These are phyloP conservation scores for Aspergillus haitiensis DNA, from an alignment of 495 filamentous ascomycete species.

Conservation along the genomic window DNA sequence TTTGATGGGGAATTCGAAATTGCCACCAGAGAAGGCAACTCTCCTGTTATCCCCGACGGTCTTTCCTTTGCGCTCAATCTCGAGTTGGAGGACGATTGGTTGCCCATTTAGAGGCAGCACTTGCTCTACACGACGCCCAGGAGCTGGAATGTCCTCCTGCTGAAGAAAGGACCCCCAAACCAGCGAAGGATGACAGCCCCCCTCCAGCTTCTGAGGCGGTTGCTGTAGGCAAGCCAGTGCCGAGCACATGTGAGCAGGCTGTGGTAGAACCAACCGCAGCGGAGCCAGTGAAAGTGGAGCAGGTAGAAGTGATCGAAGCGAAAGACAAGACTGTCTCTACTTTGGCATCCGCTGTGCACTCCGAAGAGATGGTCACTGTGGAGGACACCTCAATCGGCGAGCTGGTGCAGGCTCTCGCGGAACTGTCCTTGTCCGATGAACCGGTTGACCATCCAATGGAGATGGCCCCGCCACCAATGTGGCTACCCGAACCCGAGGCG, in stretches of 20 bases:
- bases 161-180: background rate
- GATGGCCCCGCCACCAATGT: slow-evolving; percentile 14
- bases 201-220: slow-evolving; percentile 8
- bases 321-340: slow-evolving; percentile 4
- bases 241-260: slow-evolving; percentile 16
- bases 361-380: slow-evolving; percentile 14
- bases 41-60: background rate
- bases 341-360: slow-evolving; percentile 17
- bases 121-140: slow-evolving; percentile 6
- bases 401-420: slow-evolving; percentile 11
- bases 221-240: background rate
- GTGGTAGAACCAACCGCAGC: slow-evolving; percentile 19
- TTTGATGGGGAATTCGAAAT: too few relatives aligned
- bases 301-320: slow-evolving; percentile 7
- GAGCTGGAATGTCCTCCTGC: background rate
- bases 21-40: background rate
- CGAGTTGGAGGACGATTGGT: background rate
- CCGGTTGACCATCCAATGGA: slow-evolving; percentile 14
- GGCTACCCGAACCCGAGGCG: slow-evolving; percentile 13
- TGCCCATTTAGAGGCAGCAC: slow-evolving; percentile 7
- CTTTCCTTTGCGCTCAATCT: background rate
- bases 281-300: slow-evolving; percentile 12
- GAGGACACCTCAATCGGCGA: slow-evolving; percentile 15
- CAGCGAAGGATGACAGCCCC: background rate
- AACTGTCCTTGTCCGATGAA: slow-evolving; percentile 15